phyloP scores from a whole-genome alignment of 208 protist species.

The Tritrichomonas musculus region DNA sequence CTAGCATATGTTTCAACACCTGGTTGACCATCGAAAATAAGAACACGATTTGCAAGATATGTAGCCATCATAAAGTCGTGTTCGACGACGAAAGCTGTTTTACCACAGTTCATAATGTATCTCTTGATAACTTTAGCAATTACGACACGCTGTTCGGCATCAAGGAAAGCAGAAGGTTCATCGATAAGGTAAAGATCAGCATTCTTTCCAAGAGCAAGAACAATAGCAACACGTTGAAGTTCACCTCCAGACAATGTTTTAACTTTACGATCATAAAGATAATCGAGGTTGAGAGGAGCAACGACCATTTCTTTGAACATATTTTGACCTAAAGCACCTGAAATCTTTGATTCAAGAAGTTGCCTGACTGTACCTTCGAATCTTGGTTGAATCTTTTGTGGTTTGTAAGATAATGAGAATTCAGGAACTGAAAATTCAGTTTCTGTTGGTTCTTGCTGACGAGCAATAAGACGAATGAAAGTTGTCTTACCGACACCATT shows the following conservation, averaged over 20 bases:
- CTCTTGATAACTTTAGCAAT: conserved; percentile 74
- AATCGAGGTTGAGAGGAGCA: conserved; percentile 93
- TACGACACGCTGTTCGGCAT: conserved; percentile 98
- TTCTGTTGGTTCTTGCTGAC: conserved; percentile 61
- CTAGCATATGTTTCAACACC: conserved; percentile 80
- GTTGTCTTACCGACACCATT: conserved; percentile 99
- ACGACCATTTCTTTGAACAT: conserved; percentile 96
- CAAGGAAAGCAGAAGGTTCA: conserved; percentile 98
- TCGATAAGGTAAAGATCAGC: conserved; percentile 99
- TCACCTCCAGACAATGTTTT: conserved; percentile 98
- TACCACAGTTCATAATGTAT: conserved; percentile 94
- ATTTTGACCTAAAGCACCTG: conserved; percentile 78
- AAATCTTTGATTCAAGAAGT: conserved; percentile 89
- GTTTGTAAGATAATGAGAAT: conserved; percentile 97
- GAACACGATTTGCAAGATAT: conserved; percentile 97
- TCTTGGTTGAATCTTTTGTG: conserved; percentile 97
- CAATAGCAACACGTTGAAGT: conserved; percentile 97
- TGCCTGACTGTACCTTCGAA: conserved; percentile 76
- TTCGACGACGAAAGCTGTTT: conserved; percentile 98
- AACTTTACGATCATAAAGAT: conserved; percentile 88
- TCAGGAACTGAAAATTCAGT: conserved; percentile 68
- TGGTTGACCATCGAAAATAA: conserved; percentile 96
- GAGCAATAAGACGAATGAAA: conserved; percentile 94
- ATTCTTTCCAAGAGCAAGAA: conserved; percentile 89
- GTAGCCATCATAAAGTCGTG: conserved; percentile 99